Base-by-base conservation (phyloP, 805 yeast genomes). In the Candida parachauliodes region DNA sequence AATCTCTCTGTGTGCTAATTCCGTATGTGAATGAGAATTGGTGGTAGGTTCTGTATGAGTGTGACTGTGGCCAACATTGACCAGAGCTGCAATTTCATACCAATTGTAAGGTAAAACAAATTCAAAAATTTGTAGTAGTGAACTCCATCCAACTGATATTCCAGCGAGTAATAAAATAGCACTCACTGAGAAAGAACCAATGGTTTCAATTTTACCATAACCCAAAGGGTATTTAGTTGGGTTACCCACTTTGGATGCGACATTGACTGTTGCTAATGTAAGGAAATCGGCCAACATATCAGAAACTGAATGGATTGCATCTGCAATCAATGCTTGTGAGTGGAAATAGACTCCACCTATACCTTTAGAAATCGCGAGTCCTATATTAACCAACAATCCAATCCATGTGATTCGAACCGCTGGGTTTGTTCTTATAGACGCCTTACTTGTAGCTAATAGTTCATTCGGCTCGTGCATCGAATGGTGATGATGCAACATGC, bases 321-420 rank as follows among this genome's bases (percentile, higher is more conserved):
- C 98, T 1, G 98, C 98, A 34, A 89, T 57, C 40, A 93, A 73
- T 2, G 97, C 89, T 57, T 89, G 96, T 0, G 98, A 93, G 59
- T 93, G 95, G 74, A 93, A 93, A 26, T 79, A 79, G 12, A 87
- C 69, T 6, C 98, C 98, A 21, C 98, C 98, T 16, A 79, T 60
- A 19, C 88, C 89, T 58, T 93, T 93, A 22, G 89, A 81, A 2
- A 76, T 66, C 0, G 96, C 97, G 82, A 93, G 81, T 10, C 84
- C 79, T 9, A 87, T 77, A 55, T 93, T 93, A 29, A 86, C 87
- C 20, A 80, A 62, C 28, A 91, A 70, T 0, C 98, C 98, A 36
- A 91, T 69, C 86, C 95, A 84, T 0, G 98, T 91, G 49, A 91
- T 88, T 48, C 93, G 73, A 12, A 88, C 95, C 9, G 95, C 96